phyloP scores from a whole-genome alignment of 2,329 filamentous ascomycete genomes.

The Colletotrichum magnum region DNA sequence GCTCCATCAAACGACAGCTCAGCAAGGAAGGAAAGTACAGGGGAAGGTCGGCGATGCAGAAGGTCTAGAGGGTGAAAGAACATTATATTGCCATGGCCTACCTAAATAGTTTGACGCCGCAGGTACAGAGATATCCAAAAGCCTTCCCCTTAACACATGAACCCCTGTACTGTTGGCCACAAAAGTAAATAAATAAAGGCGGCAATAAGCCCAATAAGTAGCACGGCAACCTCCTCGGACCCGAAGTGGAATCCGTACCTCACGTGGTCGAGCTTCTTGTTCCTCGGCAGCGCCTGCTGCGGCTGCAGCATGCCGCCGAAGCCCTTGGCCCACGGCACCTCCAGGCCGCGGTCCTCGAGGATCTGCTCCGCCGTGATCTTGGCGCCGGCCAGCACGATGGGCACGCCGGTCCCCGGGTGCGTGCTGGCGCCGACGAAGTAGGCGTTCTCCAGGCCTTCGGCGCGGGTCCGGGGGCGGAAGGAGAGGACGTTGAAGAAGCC shows the following conservation, averaged over 20 bases:
- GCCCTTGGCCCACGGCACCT: constrained; percentile 47
- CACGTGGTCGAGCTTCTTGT: constrained; percentile 35
- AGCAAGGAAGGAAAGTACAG: too few relatives aligned
- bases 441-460: constrained; percentile 63
- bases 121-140: neutral
- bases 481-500: constrained; percentile 81
- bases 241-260: constrained; percentile 39
- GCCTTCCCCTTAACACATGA: neutral
- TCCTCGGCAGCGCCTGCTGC: constrained; percentile 8
- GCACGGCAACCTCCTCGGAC: constrained; percentile 37
- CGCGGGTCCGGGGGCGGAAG: constrained; percentile 73
- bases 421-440: constrained; percentile 84
- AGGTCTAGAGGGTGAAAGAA: too few relatives aligned
- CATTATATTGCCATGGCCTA: too few relatives aligned
- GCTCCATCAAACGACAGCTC: too few relatives aligned
- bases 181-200: constrained; percentile 7
- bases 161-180: constrained; percentile 14
- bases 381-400: constrained; percentile 78
- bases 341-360: constrained; percentile 50
- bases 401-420: constrained; percentile 83
- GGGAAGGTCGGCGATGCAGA: too few relatives aligned
- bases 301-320: constrained; percentile 34
- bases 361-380: constrained; percentile 69
- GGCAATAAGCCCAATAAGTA: constrained; percentile 14
- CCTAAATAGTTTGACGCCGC: neutral